Conservation (phyloP, 345 rosid genomes). For the Syzygium oleosum region DNA sequence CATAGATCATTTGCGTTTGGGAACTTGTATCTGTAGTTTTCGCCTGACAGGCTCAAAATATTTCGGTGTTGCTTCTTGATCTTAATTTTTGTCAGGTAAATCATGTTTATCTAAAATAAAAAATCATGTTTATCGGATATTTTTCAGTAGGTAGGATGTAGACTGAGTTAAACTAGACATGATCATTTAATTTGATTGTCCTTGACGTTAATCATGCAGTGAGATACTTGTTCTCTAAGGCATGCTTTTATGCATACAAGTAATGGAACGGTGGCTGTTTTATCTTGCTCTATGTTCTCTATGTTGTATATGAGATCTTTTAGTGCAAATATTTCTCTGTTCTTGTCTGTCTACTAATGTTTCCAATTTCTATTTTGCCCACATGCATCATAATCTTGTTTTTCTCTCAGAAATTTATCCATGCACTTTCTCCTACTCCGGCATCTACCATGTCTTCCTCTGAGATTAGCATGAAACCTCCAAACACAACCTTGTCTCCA, state of each 20-base stretch:
- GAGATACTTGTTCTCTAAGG: background rate
- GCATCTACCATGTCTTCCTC: slow-evolving; percentile 68
- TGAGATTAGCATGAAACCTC: slow-evolving; percentile 66
- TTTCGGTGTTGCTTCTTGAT: background rate
- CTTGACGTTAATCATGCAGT: background rate
- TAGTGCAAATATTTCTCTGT: background rate
- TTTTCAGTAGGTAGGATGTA: background rate
- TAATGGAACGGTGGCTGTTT: background rate
- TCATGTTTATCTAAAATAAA: background rate
- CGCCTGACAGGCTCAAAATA: background rate
- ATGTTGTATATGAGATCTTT: background rate
- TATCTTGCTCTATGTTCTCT: background rate
- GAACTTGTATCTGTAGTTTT: background rate
- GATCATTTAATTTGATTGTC: background rate
- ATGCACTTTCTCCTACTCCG: slow-evolving; percentile 78
- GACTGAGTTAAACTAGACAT: background rate
- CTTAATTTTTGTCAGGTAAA: background rate
- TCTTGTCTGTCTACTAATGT: background rate
- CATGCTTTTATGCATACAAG: background rate
- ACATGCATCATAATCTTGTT: background rate
- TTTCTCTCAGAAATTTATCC: slow-evolving; percentile 69
- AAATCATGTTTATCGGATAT: background rate
- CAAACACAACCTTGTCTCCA: slow-evolving; percentile 61
- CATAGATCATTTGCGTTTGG: background rate
- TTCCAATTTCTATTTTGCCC: background rate